These are phyloP conservation scores for Alliaria petiolata DNA, from an alignment of 345 rosid species.

Conservation along the genomic window DNA sequence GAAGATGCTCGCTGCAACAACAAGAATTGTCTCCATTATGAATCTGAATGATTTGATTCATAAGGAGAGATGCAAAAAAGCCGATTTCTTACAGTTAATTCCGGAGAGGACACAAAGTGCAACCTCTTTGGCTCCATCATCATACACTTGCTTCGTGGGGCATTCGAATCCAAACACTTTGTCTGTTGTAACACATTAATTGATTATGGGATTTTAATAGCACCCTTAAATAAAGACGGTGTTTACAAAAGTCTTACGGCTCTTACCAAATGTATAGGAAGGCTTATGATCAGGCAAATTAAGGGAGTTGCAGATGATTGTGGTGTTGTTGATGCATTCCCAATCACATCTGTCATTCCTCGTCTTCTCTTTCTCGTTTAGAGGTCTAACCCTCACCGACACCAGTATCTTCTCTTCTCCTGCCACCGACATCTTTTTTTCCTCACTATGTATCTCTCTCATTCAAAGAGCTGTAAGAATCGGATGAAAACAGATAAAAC, in stretches of 20 bases:
- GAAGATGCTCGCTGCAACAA: slow-evolving; percentile 56
- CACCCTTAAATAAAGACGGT: too few species aligned
- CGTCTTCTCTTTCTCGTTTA: slow-evolving; percentile 51
- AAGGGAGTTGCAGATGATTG: slow-evolving; percentile 48
- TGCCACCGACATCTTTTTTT: slow-evolving; percentile 4
- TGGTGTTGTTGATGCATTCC: slow-evolving; percentile 60
- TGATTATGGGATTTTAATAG: neutral
- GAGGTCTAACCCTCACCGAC: slow-evolving; percentile 59
- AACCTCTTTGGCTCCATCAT: slow-evolving; percentile 58
- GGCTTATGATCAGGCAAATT: slow-evolving; percentile 48
- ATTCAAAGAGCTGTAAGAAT: neutral
- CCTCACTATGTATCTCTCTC: neutral
- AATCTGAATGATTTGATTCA: neutral
- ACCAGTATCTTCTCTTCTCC: slow-evolving; percentile 59
- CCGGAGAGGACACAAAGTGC: slow-evolving; percentile 58
- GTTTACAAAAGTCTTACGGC: too few species aligned
- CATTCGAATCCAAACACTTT: slow-evolving; percentile 54
- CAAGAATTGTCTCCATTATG: neutral
- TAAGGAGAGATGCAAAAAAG: neutral
- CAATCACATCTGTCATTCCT: slow-evolving; percentile 57
- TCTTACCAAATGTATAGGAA: slow-evolving; percentile 52
- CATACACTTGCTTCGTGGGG: slow-evolving; percentile 52
- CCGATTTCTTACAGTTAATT: slow-evolving; percentile 51
- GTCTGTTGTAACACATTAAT: slow-evolving; percentile 33
- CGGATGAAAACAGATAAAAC: neutral